Evolutionary conservation across 2,329 filamentous ascomycete species (phyloP).

Genomic region (Epichloe festucae): DNA sequence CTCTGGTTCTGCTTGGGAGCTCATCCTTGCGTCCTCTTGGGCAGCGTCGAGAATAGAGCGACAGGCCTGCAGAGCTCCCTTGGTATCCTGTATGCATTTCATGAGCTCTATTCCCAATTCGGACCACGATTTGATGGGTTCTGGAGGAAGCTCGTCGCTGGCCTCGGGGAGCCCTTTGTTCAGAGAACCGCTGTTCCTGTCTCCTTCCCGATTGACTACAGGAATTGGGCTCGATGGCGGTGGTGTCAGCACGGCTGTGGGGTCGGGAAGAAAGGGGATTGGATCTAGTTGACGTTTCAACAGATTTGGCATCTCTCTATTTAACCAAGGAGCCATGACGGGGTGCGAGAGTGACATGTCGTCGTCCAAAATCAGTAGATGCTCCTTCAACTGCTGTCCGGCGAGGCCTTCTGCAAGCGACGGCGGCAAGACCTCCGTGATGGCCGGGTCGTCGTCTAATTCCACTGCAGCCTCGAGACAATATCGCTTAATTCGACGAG

Average conservation of each 20-base stretch:
- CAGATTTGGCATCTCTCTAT: conserved; percentile 35
- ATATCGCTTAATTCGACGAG: conserved; percentile 43
- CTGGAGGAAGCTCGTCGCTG: neutral
- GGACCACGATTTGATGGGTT: conserved; percentile 19
- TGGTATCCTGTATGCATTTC: conserved; percentile 17
- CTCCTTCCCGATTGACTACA: neutral
- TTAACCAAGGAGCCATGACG: conserved; percentile 42
- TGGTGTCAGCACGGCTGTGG: conserved; percentile 26
- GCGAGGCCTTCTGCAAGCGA: conserved; percentile 51
- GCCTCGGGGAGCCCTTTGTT: neutral
- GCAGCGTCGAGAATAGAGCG: conserved; percentile 14
- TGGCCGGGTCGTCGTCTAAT: conserved; percentile 51
- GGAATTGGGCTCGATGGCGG: conserved; percentile 11
- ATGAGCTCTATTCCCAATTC: conserved; percentile 22
- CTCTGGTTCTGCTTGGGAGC: conserved; percentile 2
- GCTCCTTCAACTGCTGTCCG: conserved; percentile 46
- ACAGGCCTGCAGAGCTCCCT: conserved; percentile 18
- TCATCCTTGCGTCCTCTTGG: conserved; percentile 8
- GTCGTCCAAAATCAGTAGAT: conserved; percentile 41
- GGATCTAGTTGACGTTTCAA: conserved; percentile 46
- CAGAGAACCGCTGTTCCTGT: neutral
- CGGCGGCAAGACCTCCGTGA: conserved; percentile 48
- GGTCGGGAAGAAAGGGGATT: conserved; percentile 47
- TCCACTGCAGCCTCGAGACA: conserved; percentile 55
- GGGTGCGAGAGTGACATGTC: conserved; percentile 46